Conservation (phyloP, 1,139 yeast genomes). For the Diutina pseudorugosa region DNA sequence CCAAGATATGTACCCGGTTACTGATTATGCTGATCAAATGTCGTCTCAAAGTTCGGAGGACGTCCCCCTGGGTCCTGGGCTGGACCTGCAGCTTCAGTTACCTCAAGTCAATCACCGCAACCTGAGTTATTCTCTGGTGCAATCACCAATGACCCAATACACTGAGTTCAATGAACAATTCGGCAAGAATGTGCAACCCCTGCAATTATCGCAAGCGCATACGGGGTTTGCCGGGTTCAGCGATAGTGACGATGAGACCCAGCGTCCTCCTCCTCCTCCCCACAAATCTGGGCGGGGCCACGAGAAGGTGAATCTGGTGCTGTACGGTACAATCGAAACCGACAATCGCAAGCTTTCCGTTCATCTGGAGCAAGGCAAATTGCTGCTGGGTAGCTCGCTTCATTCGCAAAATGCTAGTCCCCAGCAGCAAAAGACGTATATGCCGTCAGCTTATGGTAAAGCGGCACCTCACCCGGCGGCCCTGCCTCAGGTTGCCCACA, state of each 20-base stretch:
- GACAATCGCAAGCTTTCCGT: neutral
- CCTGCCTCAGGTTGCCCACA: constrained; percentile 8
- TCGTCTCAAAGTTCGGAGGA: constrained; percentile 10
- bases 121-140: constrained; percentile 30
- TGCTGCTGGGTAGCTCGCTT: neutral
- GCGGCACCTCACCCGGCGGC: neutral
- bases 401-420: constrained; percentile 1
- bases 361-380: neutral
- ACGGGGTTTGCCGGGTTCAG: constrained; percentile 7
- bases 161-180: constrained; percentile 40
- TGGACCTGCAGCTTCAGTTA: constrained; percentile 4
- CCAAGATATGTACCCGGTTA: constrained; percentile 22
- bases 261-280: constrained; percentile 17
- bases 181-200: constrained; percentile 13
- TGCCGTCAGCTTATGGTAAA: neutral
- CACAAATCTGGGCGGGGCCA: constrained; percentile 8
- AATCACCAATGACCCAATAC: constrained; percentile 42
- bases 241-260: constrained; percentile 11
- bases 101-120: constrained; percentile 14
- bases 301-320: constrained; percentile 10
- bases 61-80: constrained; percentile 12
- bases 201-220: constrained; percentile 4
- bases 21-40: constrained; percentile 15
- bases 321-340: neutral
- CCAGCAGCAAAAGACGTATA: neutral